phyloP scores from a whole-genome alignment of 768 basidiomycete species.

The Pleurotus eryngii region DNA sequence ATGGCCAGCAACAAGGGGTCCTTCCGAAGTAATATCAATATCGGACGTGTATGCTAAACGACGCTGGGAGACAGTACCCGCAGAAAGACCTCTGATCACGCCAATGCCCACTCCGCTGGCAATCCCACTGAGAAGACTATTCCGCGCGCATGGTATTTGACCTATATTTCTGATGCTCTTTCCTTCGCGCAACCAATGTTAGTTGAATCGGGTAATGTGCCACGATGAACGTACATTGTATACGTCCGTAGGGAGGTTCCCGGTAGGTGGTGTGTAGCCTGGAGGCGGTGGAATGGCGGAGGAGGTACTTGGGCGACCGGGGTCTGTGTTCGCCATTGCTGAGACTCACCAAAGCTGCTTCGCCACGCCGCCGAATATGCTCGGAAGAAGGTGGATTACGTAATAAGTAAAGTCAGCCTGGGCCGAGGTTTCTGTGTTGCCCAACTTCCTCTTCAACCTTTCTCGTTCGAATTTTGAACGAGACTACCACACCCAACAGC shows the following conservation, averaged over 20 bases:
- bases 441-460: no score
- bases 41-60: constrained; percentile 1
- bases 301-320: neutral
- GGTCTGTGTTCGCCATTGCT: neutral
- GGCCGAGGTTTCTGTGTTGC: no score
- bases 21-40: constrained; percentile 27
- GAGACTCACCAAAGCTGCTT: no score
- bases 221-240: neutral
- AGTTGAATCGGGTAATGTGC: neutral
- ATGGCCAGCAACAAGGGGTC: constrained; percentile 63
- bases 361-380: no score
- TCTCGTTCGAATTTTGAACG: no score
- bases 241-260: neutral
- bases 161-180: constrained; percentile 59
- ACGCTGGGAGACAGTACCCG: constrained; percentile 36
- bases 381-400: no score
- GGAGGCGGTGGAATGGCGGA: constrained; percentile 3
- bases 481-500: no score
- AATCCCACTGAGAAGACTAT: constrained; percentile 72
- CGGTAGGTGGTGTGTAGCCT: constrained; percentile 3
- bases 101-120: constrained; percentile 79
- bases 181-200: neutral
- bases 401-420: no score
- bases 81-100: constrained; percentile 62
- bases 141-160: constrained; percentile 76